Percentiles rank a stretch among this genome's conserved stretches.
Evolutionary conservation across 768 basidiomycete species (phyloP).

Genomic region (Serpula lacrymans): DNA sequence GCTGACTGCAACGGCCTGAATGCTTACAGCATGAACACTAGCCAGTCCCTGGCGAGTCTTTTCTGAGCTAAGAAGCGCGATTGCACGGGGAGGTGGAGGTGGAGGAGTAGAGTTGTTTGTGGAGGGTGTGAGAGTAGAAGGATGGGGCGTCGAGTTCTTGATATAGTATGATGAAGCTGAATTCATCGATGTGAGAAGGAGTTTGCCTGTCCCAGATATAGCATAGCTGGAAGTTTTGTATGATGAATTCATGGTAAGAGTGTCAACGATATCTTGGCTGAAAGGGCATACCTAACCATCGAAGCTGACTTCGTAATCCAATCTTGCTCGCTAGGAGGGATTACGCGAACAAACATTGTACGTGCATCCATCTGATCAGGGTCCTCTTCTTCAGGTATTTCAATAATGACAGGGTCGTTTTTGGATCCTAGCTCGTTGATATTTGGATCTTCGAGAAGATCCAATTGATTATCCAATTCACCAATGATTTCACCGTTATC

Average conservation of each 20-base stretch:
- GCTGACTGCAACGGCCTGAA: slow-evolving; percentile 65
- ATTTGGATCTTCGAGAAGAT: slow-evolving; percentile 56
- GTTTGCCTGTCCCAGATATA: slow-evolving; percentile 62
- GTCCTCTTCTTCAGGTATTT: slow-evolving; percentile 51
- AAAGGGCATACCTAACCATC: slow-evolving; percentile 8
- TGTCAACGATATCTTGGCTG: neutral
- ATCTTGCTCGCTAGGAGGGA: slow-evolving; percentile 67
- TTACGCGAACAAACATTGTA: slow-evolving; percentile 55
- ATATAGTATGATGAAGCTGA: slow-evolving; percentile 62
- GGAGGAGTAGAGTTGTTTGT: slow-evolving; percentile 28
- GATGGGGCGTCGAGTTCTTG: slow-evolving; percentile 50
- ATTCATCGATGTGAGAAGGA: slow-evolving; percentile 59
- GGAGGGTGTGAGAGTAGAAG: slow-evolving; percentile 21
- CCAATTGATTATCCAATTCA: slow-evolving; percentile 56
- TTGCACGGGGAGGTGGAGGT: slow-evolving; percentile 33
- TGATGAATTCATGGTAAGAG: neutral
- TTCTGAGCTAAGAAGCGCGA: slow-evolving; percentile 60
- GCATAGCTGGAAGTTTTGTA: slow-evolving; percentile 54
- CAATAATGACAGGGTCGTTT: slow-evolving; percentile 68
- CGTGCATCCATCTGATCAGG: slow-evolving; percentile 41
- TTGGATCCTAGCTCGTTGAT: slow-evolving; percentile 48
- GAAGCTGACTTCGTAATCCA: slow-evolving; percentile 46
- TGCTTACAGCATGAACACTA: slow-evolving; percentile 60
- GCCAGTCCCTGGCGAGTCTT: slow-evolving; percentile 55
- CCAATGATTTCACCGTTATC: slow-evolving; percentile 70